Conservation (phyloP, 2,329 filamentous ascomycete species). For the Exserohilum rostratum region DNA sequence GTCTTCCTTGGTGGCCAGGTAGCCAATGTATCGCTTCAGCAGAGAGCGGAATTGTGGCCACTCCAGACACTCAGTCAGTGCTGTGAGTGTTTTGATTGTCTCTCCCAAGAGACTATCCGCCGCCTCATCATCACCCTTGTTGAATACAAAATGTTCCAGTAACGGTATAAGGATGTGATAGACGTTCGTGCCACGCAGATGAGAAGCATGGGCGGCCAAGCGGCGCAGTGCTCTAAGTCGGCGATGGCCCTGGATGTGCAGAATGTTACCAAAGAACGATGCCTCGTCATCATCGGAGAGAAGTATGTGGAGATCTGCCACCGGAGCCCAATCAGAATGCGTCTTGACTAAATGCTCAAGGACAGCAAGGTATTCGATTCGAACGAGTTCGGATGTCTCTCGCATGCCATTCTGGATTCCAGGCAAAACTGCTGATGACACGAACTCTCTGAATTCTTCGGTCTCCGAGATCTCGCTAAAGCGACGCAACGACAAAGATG, state of each 20-base stretch:
- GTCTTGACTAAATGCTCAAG: conserved; percentile 77
- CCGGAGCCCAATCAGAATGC: conserved; percentile 71
- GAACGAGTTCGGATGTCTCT: conserved; percentile 81
- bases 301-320: conserved; percentile 76
- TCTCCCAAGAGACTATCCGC: conserved; percentile 86
- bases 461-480: conserved; percentile 68
- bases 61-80: conserved; percentile 75
- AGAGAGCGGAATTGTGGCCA: conserved; percentile 91
- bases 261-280: conserved; percentile 90
- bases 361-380: conserved; percentile 79
- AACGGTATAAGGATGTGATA: conserved; percentile 88
- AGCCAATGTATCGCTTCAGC: conserved; percentile 81
- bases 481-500: conserved; percentile 77
- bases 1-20: conserved; percentile 79
- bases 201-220: conserved; percentile 71
- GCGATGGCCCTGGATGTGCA: conserved; percentile 86
- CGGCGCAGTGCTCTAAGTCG: conserved; percentile 83
- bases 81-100: conserved; percentile 79
- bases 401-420: conserved; percentile 77
- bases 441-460: conserved; percentile 61
- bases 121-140: conserved; percentile 75
- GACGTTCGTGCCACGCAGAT: conserved; percentile 77
- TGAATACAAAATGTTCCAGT: conserved; percentile 92
- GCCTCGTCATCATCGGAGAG: conserved; percentile 76
- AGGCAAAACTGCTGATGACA: conserved; percentile 72